Percentiles rank a stretch among this genome's conserved stretches.
phyloP scores from a whole-genome alignment of 345 rosid genomes.

The Corchorus olitorius region DNA sequence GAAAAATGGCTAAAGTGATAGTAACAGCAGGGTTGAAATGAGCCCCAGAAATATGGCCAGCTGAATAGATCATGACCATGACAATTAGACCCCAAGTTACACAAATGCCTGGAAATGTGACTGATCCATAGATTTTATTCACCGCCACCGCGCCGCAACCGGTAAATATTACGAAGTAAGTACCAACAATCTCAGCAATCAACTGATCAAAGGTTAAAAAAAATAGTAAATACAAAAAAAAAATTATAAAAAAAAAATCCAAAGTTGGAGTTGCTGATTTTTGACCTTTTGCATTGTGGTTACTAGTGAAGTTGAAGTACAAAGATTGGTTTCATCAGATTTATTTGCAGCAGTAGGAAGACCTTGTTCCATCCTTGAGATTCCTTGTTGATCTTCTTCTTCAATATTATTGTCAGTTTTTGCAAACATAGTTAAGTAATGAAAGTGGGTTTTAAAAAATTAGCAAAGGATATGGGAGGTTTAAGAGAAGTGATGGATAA shows the following conservation, averaged over 20 bases:
- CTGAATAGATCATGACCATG: constrained; percentile 70
- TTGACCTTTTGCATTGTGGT: constrained; percentile 28
- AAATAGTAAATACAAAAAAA: neutral
- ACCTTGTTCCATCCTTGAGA: constrained; percentile 14
- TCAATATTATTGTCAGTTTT: neutral
- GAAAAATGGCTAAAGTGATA: constrained; percentile 54
- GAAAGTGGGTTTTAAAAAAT: too few relatives aligned
- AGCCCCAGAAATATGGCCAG: constrained; percentile 82
- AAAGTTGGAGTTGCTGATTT: neutral
- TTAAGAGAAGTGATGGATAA: too few relatives aligned
- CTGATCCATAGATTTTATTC: constrained; percentile 57
- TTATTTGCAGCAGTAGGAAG: neutral
- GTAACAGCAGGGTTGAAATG: constrained; percentile 86
- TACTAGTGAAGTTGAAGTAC: constrained; percentile 26
- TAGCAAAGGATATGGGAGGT: too few relatives aligned
- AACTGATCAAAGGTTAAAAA: constrained; percentile 33
- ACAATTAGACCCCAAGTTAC: constrained; percentile 74
- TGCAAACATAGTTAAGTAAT: too few relatives aligned
- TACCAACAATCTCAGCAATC: constrained; percentile 69
- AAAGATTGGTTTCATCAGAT: constrained; percentile 4
- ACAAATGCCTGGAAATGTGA: constrained; percentile 67
- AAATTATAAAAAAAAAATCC: neutral
- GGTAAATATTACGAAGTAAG: constrained; percentile 66
- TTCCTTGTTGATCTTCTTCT: neutral
- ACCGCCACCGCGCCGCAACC: constrained; percentile 76